Evolutionary conservation across 768 basidiomycete species (phyloP), one percentile per base, ranked within the genome.

Genomic region (Lentinula sp.): DNA sequence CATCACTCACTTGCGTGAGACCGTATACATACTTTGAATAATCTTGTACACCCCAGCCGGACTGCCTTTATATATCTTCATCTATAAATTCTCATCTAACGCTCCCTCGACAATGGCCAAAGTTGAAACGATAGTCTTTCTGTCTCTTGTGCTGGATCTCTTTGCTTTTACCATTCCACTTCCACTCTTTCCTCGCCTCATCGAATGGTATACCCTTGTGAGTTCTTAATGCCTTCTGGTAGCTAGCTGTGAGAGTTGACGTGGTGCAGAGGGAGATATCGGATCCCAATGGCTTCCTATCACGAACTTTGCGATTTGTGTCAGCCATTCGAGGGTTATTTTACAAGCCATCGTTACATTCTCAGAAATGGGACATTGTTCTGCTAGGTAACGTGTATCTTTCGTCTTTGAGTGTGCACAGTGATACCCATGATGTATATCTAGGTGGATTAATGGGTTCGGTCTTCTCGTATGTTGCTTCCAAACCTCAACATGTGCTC

Each of bases 131-230:
- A 80, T 95, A 61, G 93, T 98, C 49, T 98, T 99, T 74, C 69
- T 93, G 57, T 95, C 95, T 2, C 78, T 99, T 34, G 80, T 99
- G 28, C 80, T 98, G 45, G 96, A 99, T 73, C 84, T 99, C 23
- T 76, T 80, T 81, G 92, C 93, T 11, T 96, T 95, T 73, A 97
- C 93, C 23, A 91, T 96, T 50, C 95, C 94, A 9, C 80, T 98
- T n/a, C 96, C 96, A 21, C 83, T 98, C 34, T 98, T 98, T 73
- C 96, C 96, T n/a, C 85, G 95, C n/a, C 79, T 98, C 54, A 95
- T 97, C 46, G 88, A 95, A 75, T 94, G 90, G 90, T 95, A 94
- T 70, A 87, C 86, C 1, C 72, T 84, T 69, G 91, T 89, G 65
- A 67, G 83, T 72, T 62, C 64, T 4, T 21, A 23, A 35, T 54